phyloP scores from a whole-genome alignment of 2,329 filamentous ascomycete species.

The Beauveria australis region DNA sequence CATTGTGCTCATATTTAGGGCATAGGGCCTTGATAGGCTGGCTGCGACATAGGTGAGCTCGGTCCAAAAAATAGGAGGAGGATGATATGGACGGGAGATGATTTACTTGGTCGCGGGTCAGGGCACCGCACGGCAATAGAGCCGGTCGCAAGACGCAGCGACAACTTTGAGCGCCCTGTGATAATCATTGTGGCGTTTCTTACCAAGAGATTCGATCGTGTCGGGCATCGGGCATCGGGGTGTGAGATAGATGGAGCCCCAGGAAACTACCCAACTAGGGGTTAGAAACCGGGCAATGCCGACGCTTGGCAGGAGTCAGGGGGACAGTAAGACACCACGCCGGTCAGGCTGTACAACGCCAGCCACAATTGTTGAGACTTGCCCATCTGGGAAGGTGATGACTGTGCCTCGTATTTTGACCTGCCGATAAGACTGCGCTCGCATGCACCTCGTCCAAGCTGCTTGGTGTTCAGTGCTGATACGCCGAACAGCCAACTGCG shows the following conservation, averaged over 20 bases:
- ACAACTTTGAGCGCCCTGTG: background rate
- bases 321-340: background rate
- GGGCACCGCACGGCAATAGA: too few species aligned
- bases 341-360: background rate
- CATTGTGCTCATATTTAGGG: background rate
- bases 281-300: background rate
- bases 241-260: background rate
- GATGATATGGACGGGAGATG: background rate
- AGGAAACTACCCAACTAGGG: background rate
- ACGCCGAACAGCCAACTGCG: too few species aligned
- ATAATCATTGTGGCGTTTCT: background rate
- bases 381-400: slow-evolving; percentile 2
- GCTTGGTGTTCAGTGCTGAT: too few species aligned
- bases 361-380: background rate
- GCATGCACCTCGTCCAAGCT: background rate
- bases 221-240: background rate
- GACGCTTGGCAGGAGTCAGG: background rate
- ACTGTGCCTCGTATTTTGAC: background rate
- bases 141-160: background rate
- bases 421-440: background rate
- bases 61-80: background rate
- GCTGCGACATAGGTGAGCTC: background rate
- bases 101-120: background rate
- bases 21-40: background rate
- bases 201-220: slow-evolving; percentile 2